These are phyloP conservation scores for Lachancea cidri DNA, from an alignment of 805 yeast species.

Conservation along the genomic window DNA sequence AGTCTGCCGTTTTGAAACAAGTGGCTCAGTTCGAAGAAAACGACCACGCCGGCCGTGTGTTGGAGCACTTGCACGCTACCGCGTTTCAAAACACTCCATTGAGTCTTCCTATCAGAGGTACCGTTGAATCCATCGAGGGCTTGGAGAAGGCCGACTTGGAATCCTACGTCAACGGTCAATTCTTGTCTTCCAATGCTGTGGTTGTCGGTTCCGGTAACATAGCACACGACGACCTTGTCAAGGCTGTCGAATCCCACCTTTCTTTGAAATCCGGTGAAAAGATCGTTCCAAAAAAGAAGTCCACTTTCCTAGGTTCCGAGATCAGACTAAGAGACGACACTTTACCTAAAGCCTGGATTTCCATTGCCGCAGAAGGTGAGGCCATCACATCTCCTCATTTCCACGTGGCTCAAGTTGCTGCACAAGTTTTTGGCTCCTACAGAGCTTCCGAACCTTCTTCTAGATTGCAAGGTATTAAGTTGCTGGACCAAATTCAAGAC, in stretches of 20 bases:
- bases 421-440: slow-evolving; percentile 54
- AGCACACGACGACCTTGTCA: slow-evolving; percentile 63
- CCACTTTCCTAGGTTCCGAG: slow-evolving; percentile 79
- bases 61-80: slow-evolving; percentile 74
- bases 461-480: slow-evolving; percentile 58
- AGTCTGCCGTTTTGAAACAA: slow-evolving; percentile 41
- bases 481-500: slow-evolving; percentile 63
- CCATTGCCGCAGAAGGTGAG: slow-evolving; percentile 74
- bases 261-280: slow-evolving; percentile 45
- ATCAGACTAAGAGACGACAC: slow-evolving; percentile 87
- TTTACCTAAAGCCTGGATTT: slow-evolving; percentile 70
- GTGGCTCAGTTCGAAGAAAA: slow-evolving; percentile 52
- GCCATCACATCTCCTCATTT: slow-evolving; percentile 56
- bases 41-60: slow-evolving; percentile 49
- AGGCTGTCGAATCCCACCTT: slow-evolving; percentile 51
- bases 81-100: slow-evolving; percentile 85
- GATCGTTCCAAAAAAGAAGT: slow-evolving; percentile 43
- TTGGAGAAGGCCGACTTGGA: slow-evolving; percentile 55
- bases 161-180: slow-evolving; percentile 51
- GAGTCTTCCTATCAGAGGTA: slow-evolving; percentile 73
- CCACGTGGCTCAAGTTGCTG: slow-evolving; percentile 69
- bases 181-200: slow-evolving; percentile 59
- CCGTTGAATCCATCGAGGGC: slow-evolving; percentile 54
- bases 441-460: slow-evolving; percentile 51
- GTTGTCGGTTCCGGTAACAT: slow-evolving; percentile 67